These are phyloP conservation scores for Paraphoma chrysanthemicola DNA, from an alignment of 2,329 filamentous ascomycete genomes.

Conservation along the genomic window DNA sequence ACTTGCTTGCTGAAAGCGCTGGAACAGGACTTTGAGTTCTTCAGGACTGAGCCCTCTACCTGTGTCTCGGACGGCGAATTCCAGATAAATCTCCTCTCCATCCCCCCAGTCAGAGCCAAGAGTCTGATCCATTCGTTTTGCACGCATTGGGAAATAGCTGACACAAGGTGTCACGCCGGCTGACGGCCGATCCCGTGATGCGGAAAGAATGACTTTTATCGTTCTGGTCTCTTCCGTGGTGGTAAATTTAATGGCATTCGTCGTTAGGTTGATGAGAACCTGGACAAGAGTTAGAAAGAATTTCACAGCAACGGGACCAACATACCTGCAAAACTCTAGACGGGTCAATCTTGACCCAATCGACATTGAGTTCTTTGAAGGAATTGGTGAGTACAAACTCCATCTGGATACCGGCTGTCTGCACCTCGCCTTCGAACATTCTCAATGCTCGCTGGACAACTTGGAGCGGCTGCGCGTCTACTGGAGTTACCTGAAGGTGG, in stretches of 20 bases:
- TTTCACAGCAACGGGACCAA: neutral
- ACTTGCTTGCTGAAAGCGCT: constrained; percentile 79
- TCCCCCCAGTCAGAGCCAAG: constrained; percentile 71
- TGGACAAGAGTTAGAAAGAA: constrained; percentile 8
- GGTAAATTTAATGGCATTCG: constrained; percentile 85
- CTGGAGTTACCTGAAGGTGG: constrained; percentile 63
- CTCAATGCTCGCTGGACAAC: constrained; percentile 73
- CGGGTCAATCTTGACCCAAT: constrained; percentile 77
- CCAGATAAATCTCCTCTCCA: constrained; percentile 70
- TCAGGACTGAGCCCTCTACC: constrained; percentile 74
- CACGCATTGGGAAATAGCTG: constrained; percentile 67
- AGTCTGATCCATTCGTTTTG: constrained; percentile 55
- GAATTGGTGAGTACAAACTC: constrained; percentile 69
- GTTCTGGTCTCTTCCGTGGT: constrained; percentile 66
- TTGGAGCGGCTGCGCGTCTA: constrained; percentile 70
- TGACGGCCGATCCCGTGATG: constrained; percentile 63
- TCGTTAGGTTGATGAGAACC: constrained; percentile 80
- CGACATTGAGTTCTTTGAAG: constrained; percentile 63
- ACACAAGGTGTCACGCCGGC: constrained; percentile 55
- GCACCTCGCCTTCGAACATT: constrained; percentile 79
- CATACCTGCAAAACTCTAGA: constrained; percentile 71
- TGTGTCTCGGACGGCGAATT: constrained; percentile 78
- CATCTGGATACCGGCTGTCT: constrained; percentile 72
- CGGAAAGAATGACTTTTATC: constrained; percentile 71
- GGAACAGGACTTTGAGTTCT: constrained; percentile 77